phyloP scores from a whole-genome alignment of 345 rosid species.

The Aquilaria yunnanensis region DNA sequence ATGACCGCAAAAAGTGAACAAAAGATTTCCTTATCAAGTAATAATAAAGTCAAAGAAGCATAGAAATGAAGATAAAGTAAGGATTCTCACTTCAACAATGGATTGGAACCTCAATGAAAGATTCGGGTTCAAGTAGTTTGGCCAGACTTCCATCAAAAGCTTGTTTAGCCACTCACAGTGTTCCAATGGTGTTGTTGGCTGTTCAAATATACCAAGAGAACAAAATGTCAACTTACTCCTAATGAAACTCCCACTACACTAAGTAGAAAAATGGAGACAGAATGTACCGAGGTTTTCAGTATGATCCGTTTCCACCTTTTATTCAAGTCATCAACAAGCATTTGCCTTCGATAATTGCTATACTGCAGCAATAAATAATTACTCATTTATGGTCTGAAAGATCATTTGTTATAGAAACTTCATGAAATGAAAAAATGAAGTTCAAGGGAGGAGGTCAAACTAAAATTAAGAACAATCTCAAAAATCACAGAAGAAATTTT shows the following conservation, averaged over 20 bases:
- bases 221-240: not conserved
- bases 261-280: slow-evolving; percentile 1
- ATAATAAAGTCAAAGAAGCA: no score
- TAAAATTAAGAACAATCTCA: not conserved
- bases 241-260: slow-evolving; percentile 5
- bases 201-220: slow-evolving; percentile 14
- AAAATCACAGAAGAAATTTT: not conserved
- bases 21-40: no score
- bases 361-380: slow-evolving; percentile 35
- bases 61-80: no score
- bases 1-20: no score
- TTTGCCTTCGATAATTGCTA: slow-evolving; percentile 48
- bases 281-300: slow-evolving; percentile 43
- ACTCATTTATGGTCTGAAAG: no score
- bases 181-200: slow-evolving; percentile 79
- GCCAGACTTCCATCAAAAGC: slow-evolving; percentile 72
- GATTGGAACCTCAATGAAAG: slow-evolving; percentile 56
- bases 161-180: slow-evolving; percentile 91
- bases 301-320: slow-evolving; percentile 63
- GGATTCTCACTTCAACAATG: slow-evolving; percentile 58
- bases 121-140: slow-evolving; percentile 46
- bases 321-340: slow-evolving; percentile 66
- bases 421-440: no score
- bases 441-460: no score
- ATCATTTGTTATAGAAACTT: no score